Base-by-base conservation (phyloP, 441 rosid genomes). In the Lepidium campestre region DNA sequence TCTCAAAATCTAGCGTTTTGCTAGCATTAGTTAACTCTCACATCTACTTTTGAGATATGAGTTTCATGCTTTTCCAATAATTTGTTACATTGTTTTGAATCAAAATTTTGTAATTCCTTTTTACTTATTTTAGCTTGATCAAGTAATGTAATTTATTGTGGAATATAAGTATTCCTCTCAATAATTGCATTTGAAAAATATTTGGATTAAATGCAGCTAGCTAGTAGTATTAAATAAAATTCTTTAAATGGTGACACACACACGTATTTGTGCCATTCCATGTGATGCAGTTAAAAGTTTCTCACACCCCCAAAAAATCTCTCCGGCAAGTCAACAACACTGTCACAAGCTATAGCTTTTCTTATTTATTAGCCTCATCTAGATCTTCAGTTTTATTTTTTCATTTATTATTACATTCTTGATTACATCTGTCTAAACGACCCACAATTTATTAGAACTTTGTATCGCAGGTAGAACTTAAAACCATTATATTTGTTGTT, bases 311-410 rank as follows among this genome's bases (percentile, higher is more conserved):
- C 40, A 15, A 42, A 71, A 60, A 65, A 5, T 36, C 23, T 15
- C 14, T 27, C 62, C 11, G 50, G 35, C 50, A 72, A 72, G 76
- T 72, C 61, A 65, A 60, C 67, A 71, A 29, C 44, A 55, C 29
- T 49, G 61, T 72, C 76, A 59, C 72, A 65, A 59, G 67, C 62
- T 58, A 34, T 35, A 49, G 67, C 62, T 72, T 72, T 58, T 35
- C n/a, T 71, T 50, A 65, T 72, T 65, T 65, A 72, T 29, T 72
- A 42, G 40, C 56, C 25, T 59, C 76, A 44, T 52, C 71, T 50
- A 72, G 56, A 50, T 72, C 5, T 57, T 57, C 60, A 22, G 7
- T 45, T 54, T 70, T 2, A 2, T 14, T 10, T 37, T 4, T 1
- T 15, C 27, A 54, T 67, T 54, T 53, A 62, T 54, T 39, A 39